Conservation (phyloP, 169 alveolate species). For the Plasmodium sp. region DNA sequence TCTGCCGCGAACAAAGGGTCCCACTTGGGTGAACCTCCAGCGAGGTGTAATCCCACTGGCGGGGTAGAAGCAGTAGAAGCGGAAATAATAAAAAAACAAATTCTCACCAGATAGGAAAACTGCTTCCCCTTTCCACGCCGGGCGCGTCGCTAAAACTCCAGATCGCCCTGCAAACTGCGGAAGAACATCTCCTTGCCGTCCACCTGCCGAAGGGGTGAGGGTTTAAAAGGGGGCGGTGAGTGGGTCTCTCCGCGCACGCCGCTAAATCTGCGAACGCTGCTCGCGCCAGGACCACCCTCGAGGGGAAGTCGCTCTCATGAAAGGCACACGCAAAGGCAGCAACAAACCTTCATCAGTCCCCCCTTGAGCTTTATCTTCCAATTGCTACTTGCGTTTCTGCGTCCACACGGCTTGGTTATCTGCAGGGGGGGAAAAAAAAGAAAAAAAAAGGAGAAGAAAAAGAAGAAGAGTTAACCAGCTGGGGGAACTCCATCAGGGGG, state of each 20-base stretch:
- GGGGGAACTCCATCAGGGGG: not conserved
- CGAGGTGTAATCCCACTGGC: not conserved
- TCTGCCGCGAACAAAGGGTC: not conserved
- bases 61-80: not conserved
- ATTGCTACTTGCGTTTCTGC: conserved; percentile 59
- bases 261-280: not conserved
- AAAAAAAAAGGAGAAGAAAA: not conserved
- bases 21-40: not conserved
- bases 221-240: not conserved
- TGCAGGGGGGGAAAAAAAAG: not conserved
- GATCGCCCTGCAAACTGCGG: conserved; percentile 67
- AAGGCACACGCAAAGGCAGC: not conserved
- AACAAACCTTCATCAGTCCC: conserved; percentile 60
- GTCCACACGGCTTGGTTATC: conserved; percentile 68
- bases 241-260: not conserved
- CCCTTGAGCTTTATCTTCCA: conserved; percentile 71
- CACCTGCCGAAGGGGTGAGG: not conserved
- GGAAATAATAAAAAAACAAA: not conserved
- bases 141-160: conserved; percentile 13
- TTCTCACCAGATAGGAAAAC: not conserved
- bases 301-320: too few species aligned
- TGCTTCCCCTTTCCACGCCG: not conserved
- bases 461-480: not conserved
- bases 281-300: not conserved
- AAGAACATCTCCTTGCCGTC: conserved; percentile 72